Evolutionary conservation across 441 rosid species (phyloP).

Genomic region (Metrosideros polymorpha): DNA sequence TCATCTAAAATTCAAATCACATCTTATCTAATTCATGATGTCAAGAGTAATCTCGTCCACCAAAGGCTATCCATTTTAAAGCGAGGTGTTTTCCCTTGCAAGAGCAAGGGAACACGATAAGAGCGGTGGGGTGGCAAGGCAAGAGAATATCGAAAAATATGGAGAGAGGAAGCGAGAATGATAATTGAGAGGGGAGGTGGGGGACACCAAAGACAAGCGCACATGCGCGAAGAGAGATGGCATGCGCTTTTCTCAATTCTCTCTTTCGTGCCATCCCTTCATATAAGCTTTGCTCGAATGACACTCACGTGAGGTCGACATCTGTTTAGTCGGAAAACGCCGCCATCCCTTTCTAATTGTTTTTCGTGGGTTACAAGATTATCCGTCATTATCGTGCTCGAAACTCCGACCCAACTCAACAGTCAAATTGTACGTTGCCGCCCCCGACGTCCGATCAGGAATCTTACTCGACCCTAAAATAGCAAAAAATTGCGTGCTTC

Average conservation of each 20-base stretch:
- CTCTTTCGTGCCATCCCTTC: background rate
- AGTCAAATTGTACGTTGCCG: background rate
- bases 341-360: background rate
- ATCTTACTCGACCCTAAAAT: too few species aligned
- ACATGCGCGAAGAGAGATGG: conserved; percentile 16
- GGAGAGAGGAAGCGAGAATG: background rate
- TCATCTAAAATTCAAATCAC: too few species aligned
- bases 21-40: too few species aligned
- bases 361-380: background rate
- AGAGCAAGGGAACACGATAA: background rate
- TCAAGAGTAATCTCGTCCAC: too few species aligned
- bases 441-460: background rate
- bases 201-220: conserved; percentile 19
- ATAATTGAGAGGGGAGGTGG: background rate
- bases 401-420: background rate
- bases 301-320: background rate
- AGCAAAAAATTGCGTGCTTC: rapidly evolving
- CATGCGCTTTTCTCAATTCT: background rate
- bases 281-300: background rate
- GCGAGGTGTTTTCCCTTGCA: too few species aligned
- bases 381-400: background rate
- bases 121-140: background rate
- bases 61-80: too few species aligned
- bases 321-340: background rate
- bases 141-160: background rate